Percentiles rank a stretch among this genome's conserved stretches.
phyloP scores from a whole-genome alignment of 208 protist genomes.

The Leishmania aethiopica region DNA sequence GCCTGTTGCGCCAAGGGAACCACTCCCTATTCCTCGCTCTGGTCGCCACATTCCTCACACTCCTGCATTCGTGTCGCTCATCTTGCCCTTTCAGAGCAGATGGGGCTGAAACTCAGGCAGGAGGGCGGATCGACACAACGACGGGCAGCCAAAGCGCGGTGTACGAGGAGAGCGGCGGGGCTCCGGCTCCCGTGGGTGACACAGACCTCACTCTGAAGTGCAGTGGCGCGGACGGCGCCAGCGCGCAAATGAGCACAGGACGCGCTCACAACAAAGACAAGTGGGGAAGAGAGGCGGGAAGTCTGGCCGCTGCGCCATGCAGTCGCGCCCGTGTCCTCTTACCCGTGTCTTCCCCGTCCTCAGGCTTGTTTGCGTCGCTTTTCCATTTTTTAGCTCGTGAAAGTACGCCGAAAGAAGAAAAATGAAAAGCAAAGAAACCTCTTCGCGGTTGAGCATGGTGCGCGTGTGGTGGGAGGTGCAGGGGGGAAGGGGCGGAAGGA shows the following conservation, averaged over 20 bases:
- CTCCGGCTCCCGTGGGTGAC: neutral
- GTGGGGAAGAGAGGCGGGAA: neutral
- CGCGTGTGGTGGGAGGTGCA: neutral
- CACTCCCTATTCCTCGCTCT: neutral
- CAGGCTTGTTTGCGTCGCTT: slow-evolving; percentile 1
- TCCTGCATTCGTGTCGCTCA: neutral
- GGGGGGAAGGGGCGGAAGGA: neutral
- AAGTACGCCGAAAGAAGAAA: slow-evolving; percentile 1
- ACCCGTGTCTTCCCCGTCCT: slow-evolving; percentile 2
- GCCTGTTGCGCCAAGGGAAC: neutral
- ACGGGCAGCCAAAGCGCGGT: too few relatives aligned
- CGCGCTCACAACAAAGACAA: neutral
- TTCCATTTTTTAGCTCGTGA: neutral
- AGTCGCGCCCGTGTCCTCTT: neutral
- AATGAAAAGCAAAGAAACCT: slow-evolving; percentile 14
- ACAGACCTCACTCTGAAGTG: neutral
- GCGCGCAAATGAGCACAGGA: neutral
- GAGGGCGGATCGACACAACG: neutral
- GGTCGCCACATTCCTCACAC: neutral
- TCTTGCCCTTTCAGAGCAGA: neutral
- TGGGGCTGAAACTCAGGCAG: neutral
- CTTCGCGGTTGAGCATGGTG: neutral
- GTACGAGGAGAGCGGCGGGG: neutral
- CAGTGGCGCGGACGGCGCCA: neutral
- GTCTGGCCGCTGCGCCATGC: neutral